Base-by-base conservation (phyloP, 768 basidiomycete genomes). In the Lactarius trivialis region DNA sequence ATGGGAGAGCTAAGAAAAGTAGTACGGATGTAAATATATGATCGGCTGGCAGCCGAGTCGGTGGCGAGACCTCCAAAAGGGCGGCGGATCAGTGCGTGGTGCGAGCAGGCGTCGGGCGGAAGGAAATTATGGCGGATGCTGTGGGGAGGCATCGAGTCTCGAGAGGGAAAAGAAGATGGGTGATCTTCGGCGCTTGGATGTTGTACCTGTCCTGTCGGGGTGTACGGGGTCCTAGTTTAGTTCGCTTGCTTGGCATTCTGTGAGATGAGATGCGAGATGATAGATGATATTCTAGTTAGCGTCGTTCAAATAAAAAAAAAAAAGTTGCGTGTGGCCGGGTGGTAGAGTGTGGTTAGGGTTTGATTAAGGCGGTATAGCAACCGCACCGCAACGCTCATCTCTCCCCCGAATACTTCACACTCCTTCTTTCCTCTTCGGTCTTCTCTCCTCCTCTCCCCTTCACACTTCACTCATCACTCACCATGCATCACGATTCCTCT, bases 401-500 rank as follows among this genome's bases (percentile, higher is more conserved):
- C 37, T 34, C 50, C 45, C 26, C 36, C 56, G 34, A 30, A 56
- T n/a, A 49, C 65, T 12, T 37, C 58, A 58, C 60, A 28, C 45
- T 54, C 62, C 61, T n/a, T 12, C 21, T 12, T 11, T 24, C 11
- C 12, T 59, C 64, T 30, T 65, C 30, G 3, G 30, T 30, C 30
- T 30, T 30, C 30, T 68, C 68, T 71, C 72, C 50, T 71, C 69
- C 69, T 68, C 70, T 68, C 71, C 70, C 68, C 69, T 68, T 71
- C 73, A 64, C 71, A 68, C n/a, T n/a, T 70, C 70, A 69, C 67
- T 69, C 68, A 64, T 71, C 71, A 66, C 68, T 55, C 53, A 68
- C 77, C 5, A 68, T 78, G 60, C 81, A 82, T 66, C 74, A 73
- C 54, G 57, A 75, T 56, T 70, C 70, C 58, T 70, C 70, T 73